These are phyloP conservation scores for Fusarium pseudocircinatum DNA, from an alignment of 2,329 filamentous ascomycete genomes.

Conservation along the genomic window DNA sequence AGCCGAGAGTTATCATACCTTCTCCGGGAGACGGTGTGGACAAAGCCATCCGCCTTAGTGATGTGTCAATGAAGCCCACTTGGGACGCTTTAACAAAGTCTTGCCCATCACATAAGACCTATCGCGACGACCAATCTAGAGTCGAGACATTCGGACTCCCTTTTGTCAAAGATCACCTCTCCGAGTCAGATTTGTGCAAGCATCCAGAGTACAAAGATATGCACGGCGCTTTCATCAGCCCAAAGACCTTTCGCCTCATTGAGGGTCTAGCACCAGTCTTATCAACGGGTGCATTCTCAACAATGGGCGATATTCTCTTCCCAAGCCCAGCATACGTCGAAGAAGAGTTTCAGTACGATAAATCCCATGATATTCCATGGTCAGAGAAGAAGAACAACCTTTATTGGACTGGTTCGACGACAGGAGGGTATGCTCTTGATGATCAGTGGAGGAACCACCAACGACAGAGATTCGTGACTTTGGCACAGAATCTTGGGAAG, in stretches of 20 bases:
- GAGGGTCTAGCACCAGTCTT: slow-evolving; percentile 57
- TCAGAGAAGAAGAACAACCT: slow-evolving; percentile 59
- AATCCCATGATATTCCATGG: slow-evolving; percentile 56
- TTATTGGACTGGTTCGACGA: slow-evolving; percentile 68
- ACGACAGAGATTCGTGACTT: slow-evolving; percentile 56
- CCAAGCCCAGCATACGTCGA: slow-evolving; percentile 62
- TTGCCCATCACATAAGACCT: slow-evolving; percentile 29
- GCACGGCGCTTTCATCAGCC: slow-evolving; percentile 58
- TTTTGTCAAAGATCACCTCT: slow-evolving; percentile 48
- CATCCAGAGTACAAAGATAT: slow-evolving; percentile 54
- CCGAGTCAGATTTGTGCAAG: slow-evolving; percentile 52
- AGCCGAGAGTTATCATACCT: slow-evolving; percentile 54
- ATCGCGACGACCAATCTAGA: not conserved
- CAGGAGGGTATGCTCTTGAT: slow-evolving; percentile 55
- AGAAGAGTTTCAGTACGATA: slow-evolving; percentile 54
- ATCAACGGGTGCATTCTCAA: slow-evolving; percentile 55
- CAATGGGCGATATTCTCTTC: slow-evolving; percentile 62
- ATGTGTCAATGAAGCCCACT: slow-evolving; percentile 42
- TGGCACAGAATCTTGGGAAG: slow-evolving; percentile 48
- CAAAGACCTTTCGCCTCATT: slow-evolving; percentile 53
- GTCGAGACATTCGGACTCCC: slow-evolving; percentile 44
- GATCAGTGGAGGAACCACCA: slow-evolving; percentile 56
- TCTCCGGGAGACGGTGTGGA: not conserved
- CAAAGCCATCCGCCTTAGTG: slow-evolving; percentile 27
- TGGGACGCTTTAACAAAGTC: slow-evolving; percentile 48